phyloP scores from a whole-genome alignment of 2,329 filamentous ascomycete species.

The Trichoderma atrobrunneum region DNA sequence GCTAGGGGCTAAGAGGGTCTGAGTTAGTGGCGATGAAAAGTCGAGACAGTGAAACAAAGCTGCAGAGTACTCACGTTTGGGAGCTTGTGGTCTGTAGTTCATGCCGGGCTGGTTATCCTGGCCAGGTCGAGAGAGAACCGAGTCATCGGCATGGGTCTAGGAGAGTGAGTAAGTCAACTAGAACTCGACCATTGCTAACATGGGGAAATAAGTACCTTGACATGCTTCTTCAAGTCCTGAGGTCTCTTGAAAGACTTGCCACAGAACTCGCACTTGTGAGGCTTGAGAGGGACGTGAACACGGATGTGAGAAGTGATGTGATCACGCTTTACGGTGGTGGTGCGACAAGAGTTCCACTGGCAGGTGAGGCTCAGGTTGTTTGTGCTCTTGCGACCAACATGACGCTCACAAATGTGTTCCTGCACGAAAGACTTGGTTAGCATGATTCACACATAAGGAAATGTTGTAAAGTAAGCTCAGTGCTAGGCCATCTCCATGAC shows the following conservation, averaged over 20 bases:
- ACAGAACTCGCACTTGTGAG: constrained; percentile 98
- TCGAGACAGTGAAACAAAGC: not conserved
- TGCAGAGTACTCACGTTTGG: constrained; percentile 48
- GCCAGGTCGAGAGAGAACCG: constrained; percentile 60
- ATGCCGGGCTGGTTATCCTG: constrained; percentile 53
- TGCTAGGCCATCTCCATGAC: not conserved
- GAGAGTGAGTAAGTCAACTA: constrained; percentile 24
- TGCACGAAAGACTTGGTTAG: constrained; percentile 37
- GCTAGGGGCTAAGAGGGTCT: constrained; percentile 44
- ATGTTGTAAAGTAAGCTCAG: too few species aligned
- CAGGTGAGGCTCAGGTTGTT: constrained; percentile 98
- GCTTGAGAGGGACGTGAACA: constrained; percentile 97
- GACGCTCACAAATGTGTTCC: constrained; percentile 97
- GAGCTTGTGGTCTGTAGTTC: constrained; percentile 52
- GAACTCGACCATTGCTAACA: not conserved
- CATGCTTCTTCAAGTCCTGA: constrained; percentile 98
- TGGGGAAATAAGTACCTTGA: constrained; percentile 61
- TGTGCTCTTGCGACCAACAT: constrained; percentile 97
- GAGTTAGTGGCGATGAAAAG: not conserved
- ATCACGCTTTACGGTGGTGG: constrained; percentile 96
- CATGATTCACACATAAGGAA: not conserved
- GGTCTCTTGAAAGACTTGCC: constrained; percentile 99
- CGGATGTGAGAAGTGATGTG: constrained; percentile 99
- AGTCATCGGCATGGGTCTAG: constrained; percentile 90
- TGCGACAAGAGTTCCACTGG: constrained; percentile 94